Base-by-base conservation (phyloP, 2,329 filamentous ascomycete genomes). In the Colletotrichum sp. region DNA sequence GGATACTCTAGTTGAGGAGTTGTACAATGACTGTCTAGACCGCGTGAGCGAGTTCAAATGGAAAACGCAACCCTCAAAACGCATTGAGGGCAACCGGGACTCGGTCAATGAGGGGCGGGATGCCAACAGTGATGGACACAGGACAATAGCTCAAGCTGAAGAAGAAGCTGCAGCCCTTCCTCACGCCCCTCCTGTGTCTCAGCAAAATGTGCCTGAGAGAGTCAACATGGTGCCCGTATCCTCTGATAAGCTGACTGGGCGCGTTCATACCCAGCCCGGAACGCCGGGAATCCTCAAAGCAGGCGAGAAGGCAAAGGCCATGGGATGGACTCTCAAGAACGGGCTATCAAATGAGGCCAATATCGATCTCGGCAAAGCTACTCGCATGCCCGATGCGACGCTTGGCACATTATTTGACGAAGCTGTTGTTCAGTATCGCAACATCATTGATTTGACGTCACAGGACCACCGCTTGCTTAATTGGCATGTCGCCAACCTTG, bases 401-500 rank as follows among this genome's bases (percentile, higher is more conserved):
- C 86, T 99, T 13, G 97, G 97, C 2, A 93, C 93, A n/a, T 94
- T 97, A 4, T 94, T 98, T 86, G 95, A 99, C 79, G 92, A 95
- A 76, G 95, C 95, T n/a, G 92, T 99, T 74, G 89, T 89, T 21
- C 96, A 98, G 82, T 99, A 98, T 81, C 93, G 94, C 79, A 88
- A 90, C 36, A 90, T 99, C 63, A 89, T 98, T 33, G 93, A 98
- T 72, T 85, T 99, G 66, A 94, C 92, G 16, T 90, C 96, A 2
- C 94, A 95, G 80, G 97, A 99, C 79, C 93, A 98, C 83, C 91
- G 97, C 59, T 87, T 99, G 18, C 89, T 98, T 79, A 99, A 98
- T 80, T 99, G 97, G 97, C 97, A 99, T 83, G 94, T 98, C 82
- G 97, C 97, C 76, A 99, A 99, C 80, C 89, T 99, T 16, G 97